phyloP scores from a whole-genome alignment of 2,329 filamentous ascomycete species.

The Alternaria alternata region DNA sequence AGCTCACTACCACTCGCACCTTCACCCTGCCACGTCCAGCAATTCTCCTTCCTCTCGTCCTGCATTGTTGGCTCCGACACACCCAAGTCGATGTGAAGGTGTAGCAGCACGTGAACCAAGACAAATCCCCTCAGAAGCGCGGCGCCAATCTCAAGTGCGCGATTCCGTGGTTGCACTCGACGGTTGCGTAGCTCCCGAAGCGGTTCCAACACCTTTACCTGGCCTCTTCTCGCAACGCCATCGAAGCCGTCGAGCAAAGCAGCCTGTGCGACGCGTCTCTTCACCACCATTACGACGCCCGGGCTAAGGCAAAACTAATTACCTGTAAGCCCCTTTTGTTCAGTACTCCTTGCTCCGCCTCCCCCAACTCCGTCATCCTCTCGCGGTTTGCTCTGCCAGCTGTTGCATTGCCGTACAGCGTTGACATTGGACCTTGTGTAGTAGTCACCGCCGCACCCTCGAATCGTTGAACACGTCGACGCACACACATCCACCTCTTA shows the following conservation, averaged over 20 bases:
- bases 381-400: not conserved
- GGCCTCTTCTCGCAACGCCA: constrained; percentile 31
- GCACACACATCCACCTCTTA: not conserved
- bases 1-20: constrained; percentile 33
- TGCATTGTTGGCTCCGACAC: constrained; percentile 11
- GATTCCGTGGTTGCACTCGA: constrained; percentile 18
- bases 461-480: not conserved
- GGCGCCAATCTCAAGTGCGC: constrained; percentile 4
- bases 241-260: constrained; percentile 9
- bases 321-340: constrained; percentile 15
- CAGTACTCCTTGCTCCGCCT: constrained; percentile 25
- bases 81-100: constrained; percentile 4
- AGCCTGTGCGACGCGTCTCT: constrained; percentile 20
- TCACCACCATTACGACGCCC: constrained; percentile 12
- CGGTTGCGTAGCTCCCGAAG: constrained; percentile 29
- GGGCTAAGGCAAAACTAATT: constrained; percentile 17
- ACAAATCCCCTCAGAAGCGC: not conserved
- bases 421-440: constrained; percentile 3
- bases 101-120: constrained; percentile 5
- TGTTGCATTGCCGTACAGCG: not conserved
- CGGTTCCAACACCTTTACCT: constrained; percentile 30
- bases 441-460: not conserved
- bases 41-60: constrained; percentile 15
- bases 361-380: constrained; percentile 12
- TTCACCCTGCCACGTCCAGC: constrained; percentile 32